A percentile compares a stretch with the other conserved stretches of the same genome.
phyloP scores from a whole-genome alignment of 768 basidiomycete species.

The Tylopilus intermedius region DNA sequence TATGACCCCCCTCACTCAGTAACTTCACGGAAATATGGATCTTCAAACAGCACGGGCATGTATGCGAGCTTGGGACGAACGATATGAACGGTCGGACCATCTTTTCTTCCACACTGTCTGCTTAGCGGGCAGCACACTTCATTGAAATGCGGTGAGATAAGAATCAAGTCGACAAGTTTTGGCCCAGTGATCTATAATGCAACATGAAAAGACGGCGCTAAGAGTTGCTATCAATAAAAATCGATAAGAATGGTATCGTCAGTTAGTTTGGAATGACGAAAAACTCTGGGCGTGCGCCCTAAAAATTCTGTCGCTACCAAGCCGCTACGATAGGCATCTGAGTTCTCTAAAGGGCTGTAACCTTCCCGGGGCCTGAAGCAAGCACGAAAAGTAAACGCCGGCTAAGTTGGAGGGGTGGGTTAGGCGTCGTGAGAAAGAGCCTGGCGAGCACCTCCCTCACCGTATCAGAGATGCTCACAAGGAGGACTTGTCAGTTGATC shows the following conservation, averaged over 20 bases:
- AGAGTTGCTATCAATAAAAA: not conserved
- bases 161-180: no score
- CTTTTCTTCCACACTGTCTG: no score
- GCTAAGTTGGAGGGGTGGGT: not conserved
- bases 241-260: not conserved
- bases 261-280: not conserved
- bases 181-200: not conserved
- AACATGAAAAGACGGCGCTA: not conserved
- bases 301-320: not conserved
- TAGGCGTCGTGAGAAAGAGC: not conserved
- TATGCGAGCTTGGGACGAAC: no score
- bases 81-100: no score
- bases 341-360: not conserved
- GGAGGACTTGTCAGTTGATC: slow-evolving; percentile 6
- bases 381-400: not conserved
- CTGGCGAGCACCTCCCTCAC: not conserved
- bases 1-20: slow-evolving; percentile 4
- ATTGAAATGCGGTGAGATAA: no score
- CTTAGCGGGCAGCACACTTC: no score
- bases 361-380: not conserved
- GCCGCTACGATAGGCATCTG: not conserved
- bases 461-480: slow-evolving; percentile 19
- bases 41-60: not conserved
- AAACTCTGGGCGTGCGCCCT: not conserved
- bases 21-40: not conserved